Evolutionary conservation across 1,284 basidiomycete genomes (phyloP), one percentile per base, ranked within the genome.

Genomic region (Veloporphyrellus conicus): DNA sequence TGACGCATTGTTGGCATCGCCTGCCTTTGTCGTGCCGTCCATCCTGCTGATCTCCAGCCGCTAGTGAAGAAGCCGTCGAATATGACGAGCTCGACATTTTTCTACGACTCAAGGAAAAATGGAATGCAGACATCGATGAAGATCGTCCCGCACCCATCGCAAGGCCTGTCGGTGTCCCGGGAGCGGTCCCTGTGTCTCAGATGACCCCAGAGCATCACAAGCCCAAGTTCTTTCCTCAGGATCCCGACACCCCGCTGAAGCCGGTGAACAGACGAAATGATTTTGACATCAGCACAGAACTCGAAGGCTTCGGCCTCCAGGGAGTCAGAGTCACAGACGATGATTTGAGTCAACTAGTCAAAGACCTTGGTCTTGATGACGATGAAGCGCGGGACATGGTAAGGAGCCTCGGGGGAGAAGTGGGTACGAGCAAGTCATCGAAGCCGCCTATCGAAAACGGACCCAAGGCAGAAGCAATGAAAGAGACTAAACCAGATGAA

Each of bases 31-130:
- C 41, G 40, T 34, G 45, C 39, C 25, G 40, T 45, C 49, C 45
- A 49, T 45, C 37, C 34, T 34, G 41, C 46, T 53, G 39, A 54
- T 38, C 39, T 53, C 41, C 39, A 14, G 6, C 39, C 33, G 27
- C 27, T 57, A 89, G 86, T 56, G 88, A 90, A 70, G 84, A 87
- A 57, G 86, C 88, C 8, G 87, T 90, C 19, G 87, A 90, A 66
- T 80, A 75, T 58, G 76, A 72, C 52, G 84, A 87, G 55, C 76
- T 90, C 19, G 78, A 81, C 35, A 68, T 58, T 4, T 90, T 87
- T 68, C 70, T 90, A 27, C 77, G 82, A n/a, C 73, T 83, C 19
- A 82, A 84, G 14, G 87, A 90, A 55, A 64, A 66, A 11, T 88
- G 80, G 76, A 70, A 83, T 51, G 71, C 67, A n/a, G 69, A 70